Evolutionary conservation across 495 filamentous ascomycete genomes (phyloP), one percentile per base, ranked within the genome.

Genomic region (Hyaloscypha variabilis): DNA sequence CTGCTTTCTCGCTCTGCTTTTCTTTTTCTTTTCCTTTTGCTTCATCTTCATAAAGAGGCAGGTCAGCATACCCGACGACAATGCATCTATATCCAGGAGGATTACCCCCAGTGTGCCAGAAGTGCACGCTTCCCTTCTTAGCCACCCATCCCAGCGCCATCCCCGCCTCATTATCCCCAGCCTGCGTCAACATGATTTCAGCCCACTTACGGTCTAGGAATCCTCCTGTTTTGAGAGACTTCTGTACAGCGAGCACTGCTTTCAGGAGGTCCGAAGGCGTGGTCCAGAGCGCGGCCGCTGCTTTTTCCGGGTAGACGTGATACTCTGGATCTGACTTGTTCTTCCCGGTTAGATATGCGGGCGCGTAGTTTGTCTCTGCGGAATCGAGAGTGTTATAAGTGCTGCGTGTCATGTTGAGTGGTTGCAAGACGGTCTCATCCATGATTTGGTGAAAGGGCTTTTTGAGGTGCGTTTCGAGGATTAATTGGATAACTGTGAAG

Each of bases 201-300:
- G 70, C 72, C n/a, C 57, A 55, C 17, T 60, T 28, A 39, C 65
- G 14, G 21, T 62, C 34, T 21, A 74, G 26, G 34, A 72, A 74
- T 8, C 60, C 57, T 4, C 53, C 23, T 54, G 21, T 28, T 17
- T 62, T 60, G 21, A 75, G 49, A 6, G 67, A 70, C 10, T 60
- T 25, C 61, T 75, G 72, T 6, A 72, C 46, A 29, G 69, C 69
- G 8, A 24, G 21, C 19, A 72, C 65, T n/a, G 63, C 64, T 55
- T 63, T 72, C 26, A 75, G 54, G 29, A 75, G 62, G 49, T 75
- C 73, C 8, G 58, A 62, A 17, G 73, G 71, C 19, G 73, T 74
- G 29, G 72, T 74, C 73, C 73, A 75, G 3, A 75, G 57, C 11
- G 67, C 72, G 8, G 69, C 73, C 14, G 73, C 73, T 14, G 72